These are phyloP conservation scores for Fusarium pseudograminearum DNA, from an alignment of 2,329 filamentous ascomycete genomes.

Conservation along the genomic window DNA sequence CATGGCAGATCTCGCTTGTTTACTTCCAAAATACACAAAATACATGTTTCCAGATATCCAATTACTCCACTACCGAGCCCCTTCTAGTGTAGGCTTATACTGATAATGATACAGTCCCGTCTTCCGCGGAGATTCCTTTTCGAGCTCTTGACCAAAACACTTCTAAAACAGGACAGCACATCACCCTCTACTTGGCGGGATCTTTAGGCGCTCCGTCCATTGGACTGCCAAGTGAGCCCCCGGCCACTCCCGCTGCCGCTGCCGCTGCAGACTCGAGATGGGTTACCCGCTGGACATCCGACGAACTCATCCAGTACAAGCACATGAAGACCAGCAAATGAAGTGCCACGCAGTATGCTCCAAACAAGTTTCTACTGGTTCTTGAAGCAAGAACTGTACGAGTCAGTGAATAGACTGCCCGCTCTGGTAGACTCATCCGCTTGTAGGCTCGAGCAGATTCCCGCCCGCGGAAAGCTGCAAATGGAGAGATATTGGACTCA, in stretches of 20 bases:
- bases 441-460: conserved; percentile 92
- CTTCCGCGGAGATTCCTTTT: conserved; percentile 23
- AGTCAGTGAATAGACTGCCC: conserved; percentile 90
- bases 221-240: conserved; percentile 49
- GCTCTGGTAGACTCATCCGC: conserved; percentile 91
- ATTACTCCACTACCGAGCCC: conserved; percentile 24
- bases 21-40: conserved; percentile 19
- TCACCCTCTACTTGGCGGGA: conserved; percentile 40
- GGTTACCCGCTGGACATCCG: conserved; percentile 73
- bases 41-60: conserved; percentile 17
- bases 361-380: conserved; percentile 93
- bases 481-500: conserved; percentile 94
- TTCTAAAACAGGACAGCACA: conserved; percentile 22
- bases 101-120: conserved; percentile 36
- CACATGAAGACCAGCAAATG: conserved; percentile 89
- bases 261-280: conserved; percentile 64
- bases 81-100: conserved; percentile 7
- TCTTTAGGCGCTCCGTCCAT: conserved; percentile 47
- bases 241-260: conserved; percentile 59
- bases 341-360: conserved; percentile 87
- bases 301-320: conserved; percentile 84
- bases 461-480: conserved; percentile 93
- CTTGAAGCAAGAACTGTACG: conserved; percentile 90
- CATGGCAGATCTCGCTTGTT: conserved; percentile 23
- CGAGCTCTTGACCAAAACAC: conserved; percentile 27